Base-by-base conservation (phyloP, 2,329 filamentous ascomycete species). In the Aschersonia sp. region DNA sequence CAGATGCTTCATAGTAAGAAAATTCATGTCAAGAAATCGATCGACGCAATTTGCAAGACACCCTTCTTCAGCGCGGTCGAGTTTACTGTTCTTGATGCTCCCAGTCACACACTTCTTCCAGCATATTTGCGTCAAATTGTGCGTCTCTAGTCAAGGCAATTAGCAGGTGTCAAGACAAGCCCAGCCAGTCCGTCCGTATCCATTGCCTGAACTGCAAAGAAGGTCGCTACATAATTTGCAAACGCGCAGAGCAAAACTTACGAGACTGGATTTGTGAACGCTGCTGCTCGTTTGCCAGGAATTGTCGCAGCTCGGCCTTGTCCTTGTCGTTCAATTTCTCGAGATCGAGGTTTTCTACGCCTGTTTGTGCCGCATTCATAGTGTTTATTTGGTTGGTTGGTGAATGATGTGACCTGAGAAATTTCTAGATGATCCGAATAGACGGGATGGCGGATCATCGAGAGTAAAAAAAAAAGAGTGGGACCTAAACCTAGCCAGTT, bases 21-120 rank as follows among this genome's bases (percentile, higher is more conserved):
- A 68, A 68, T 91, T 92, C 53, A 89, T 78, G 66, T 98, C 92
- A 69, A 97, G 75, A 68, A 94, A 97, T 49, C 92, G 77, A 59
- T 95, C 86, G 49, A 97, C 89, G 61, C 92, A 98, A 72, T 95
- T 96, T 64, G 82, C 74, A 63, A 95, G 77, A 65, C 92, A 98
- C 6, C 73, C 69, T 70, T 92, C 83, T 70, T 98, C 92, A 52
- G 67, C 71, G 59, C 75, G 77, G 55, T 94, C 87, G 55, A 98
- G 72, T 58, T 80, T 78, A 31, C 80, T 77, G 51, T 74, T 77
- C 56, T 82, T 81, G 63, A 96, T 83, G 50, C 73, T 74, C 47
- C 80, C 73, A 6, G 85, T 84, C 51, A 96, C 74, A 73, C 92
- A 98, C 71, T 96, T 97, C 62, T 82, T 88, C 82, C 89, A 98